These are phyloP conservation scores for Tolypocladium sp. DNA, from an alignment of 2,329 filamentous ascomycete genomes.

Conservation along the genomic window DNA sequence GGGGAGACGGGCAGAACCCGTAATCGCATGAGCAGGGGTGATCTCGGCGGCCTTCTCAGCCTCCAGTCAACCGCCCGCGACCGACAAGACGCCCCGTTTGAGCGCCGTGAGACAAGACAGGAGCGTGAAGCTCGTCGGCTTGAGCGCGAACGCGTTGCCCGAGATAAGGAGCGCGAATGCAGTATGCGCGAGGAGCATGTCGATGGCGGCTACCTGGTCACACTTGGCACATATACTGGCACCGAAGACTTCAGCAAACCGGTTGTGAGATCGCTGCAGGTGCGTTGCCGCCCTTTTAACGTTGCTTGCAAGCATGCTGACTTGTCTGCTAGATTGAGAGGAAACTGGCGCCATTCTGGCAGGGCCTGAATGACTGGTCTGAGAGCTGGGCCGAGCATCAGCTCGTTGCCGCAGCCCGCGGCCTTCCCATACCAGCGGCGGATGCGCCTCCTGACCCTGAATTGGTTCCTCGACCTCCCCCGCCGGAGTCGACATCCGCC, in stretches of 20 bases:
- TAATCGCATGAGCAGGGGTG: constrained; percentile 29
- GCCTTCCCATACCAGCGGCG: constrained; percentile 71
- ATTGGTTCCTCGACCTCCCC: constrained; percentile 38
- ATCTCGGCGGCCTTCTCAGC: constrained; percentile 36
- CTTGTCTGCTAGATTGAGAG: constrained; percentile 65
- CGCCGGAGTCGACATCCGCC: constrained; percentile 36
- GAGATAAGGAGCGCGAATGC: constrained; percentile 77
- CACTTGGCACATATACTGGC: constrained; percentile 86
- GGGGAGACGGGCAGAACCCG: constrained; percentile 12
- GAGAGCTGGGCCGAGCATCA: constrained; percentile 90
- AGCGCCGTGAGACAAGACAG: constrained; percentile 78
- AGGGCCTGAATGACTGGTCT: constrained; percentile 80
- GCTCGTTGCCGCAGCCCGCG: constrained; percentile 82
- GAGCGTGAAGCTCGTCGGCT: constrained; percentile 80
- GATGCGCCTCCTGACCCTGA: constrained; percentile 73
- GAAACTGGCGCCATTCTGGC: constrained; percentile 89
- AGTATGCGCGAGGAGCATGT: constrained; percentile 89
- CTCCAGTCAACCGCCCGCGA: constrained; percentile 29
- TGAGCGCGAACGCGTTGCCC: constrained; percentile 68
- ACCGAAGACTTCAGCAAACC: constrained; percentile 88
- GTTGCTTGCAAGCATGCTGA: constrained; percentile 6
- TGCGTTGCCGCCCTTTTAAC: constrained; percentile 30
- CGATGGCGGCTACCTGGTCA: constrained; percentile 90
- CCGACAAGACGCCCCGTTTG: constrained; percentile 35
- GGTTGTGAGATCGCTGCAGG: constrained; percentile 82